Percentiles rank a stretch among this genome's conserved stretches.
Conservation (phyloP, 306 rosid species). For the Cicer pinnatifidum region DNA sequence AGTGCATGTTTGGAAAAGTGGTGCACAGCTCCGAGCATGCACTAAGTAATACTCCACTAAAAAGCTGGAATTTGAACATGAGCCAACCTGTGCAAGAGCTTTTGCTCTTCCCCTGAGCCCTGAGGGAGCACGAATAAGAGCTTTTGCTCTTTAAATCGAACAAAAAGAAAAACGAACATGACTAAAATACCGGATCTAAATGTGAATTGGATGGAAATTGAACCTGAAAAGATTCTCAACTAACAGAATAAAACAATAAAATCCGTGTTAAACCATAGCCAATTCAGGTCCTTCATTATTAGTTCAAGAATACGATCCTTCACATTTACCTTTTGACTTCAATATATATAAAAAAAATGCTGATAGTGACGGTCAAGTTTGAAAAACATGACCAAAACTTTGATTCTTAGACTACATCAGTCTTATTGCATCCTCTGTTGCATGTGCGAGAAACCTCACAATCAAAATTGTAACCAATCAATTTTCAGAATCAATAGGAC, state of each 20-base stretch:
- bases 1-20: no score
- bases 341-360: slow-evolving; percentile 10
- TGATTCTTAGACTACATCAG: slow-evolving; percentile 28
- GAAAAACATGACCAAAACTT: slow-evolving; percentile 16
- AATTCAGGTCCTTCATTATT: slow-evolving; percentile 29
- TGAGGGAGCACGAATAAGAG: no score
- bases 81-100: no score
- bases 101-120: no score
- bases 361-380: slow-evolving; percentile 3
- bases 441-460: slow-evolving; percentile 7
- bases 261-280: neutral
- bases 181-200: no score
- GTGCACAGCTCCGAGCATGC: no score
- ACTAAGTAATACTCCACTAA: no score
- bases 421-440: neutral
- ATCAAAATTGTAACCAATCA: neutral
- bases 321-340: slow-evolving; percentile 25
- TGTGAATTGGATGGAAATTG: neutral
- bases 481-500: slow-evolving; percentile 2
- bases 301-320: slow-evolving; percentile 34
- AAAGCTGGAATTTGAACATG: no score
- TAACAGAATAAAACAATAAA: neutral
- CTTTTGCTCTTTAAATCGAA: no score
- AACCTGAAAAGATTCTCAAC: neutral
- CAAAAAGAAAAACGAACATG: no score